phyloP scores from a whole-genome alignment of 2,329 filamentous ascomycete species.

The Fusarium brachygibbosum region DNA sequence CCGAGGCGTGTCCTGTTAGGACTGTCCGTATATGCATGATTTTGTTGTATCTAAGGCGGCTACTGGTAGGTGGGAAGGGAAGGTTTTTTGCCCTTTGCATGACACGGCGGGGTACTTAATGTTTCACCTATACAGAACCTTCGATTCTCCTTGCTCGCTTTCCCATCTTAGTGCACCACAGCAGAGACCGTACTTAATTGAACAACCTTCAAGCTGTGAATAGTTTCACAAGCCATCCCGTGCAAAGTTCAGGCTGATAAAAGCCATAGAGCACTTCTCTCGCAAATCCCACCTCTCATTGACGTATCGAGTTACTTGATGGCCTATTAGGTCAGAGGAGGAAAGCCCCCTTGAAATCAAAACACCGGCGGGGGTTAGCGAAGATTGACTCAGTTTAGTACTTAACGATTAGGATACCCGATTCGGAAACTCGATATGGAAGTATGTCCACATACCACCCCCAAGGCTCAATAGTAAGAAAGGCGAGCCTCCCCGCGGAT shows the following conservation, averaged over 20 bases:
- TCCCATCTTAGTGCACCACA: not conserved
- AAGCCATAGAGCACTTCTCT: not conserved
- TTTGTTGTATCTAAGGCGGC: not conserved
- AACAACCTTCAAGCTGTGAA: not conserved
- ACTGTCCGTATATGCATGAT: conserved; percentile 14
- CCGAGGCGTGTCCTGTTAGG: conserved; percentile 31
- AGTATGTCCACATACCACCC: not conserved
- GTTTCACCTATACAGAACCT: not conserved
- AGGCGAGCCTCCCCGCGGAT: not conserved
- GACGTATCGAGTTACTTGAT: not conserved
- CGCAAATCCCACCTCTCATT: not conserved
- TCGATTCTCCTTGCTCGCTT: not conserved
- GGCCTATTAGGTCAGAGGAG: not conserved
- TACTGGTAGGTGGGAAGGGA: too few relatives aligned
- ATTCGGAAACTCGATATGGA: conserved; percentile 29
- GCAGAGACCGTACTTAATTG: not conserved
- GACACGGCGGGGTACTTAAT: conserved; percentile 27
- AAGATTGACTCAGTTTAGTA: not conserved
- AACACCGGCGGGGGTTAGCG: conserved; percentile 17
- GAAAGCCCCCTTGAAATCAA: conserved; percentile 8
- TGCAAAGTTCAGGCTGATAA: not conserved
- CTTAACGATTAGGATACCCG: conserved; percentile 41
- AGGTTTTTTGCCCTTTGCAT: conserved; percentile 13
- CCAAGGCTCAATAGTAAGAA: conserved; percentile 6
- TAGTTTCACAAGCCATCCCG: conserved; percentile 1